Conservation (phyloP, 2,329 filamentous ascomycete genomes). For the Alternaria sp. region DNA sequence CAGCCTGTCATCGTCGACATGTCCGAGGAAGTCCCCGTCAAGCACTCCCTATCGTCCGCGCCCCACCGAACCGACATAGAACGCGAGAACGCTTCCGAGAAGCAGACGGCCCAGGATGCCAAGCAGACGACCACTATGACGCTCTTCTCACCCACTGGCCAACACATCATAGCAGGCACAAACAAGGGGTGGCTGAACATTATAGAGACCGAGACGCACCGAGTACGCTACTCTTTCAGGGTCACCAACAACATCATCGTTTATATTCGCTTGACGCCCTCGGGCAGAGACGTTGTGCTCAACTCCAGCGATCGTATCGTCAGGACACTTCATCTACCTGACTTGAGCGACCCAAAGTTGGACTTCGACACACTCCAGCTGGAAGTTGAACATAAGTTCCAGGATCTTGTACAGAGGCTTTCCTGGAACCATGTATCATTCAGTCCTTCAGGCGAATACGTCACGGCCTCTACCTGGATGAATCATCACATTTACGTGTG, state of each 20-base stretch:
- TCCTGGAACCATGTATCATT: constrained; percentile 99
- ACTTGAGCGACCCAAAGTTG: constrained; percentile 69
- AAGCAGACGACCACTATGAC: constrained; percentile 95
- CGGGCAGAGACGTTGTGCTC: constrained; percentile 86
- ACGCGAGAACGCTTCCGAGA: constrained; percentile 78
- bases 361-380: constrained; percentile 88
- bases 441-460: constrained; percentile 92
- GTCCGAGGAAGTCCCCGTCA: constrained; percentile 72
- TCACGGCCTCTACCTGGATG: constrained; percentile 95
- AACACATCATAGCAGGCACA: constrained; percentile 90
- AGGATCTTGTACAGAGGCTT: constrained; percentile 93
- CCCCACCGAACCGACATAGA: constrained; percentile 78
- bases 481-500: constrained; percentile 99
- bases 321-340: constrained; percentile 88
- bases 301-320: constrained; percentile 97
- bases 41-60: constrained; percentile 80
- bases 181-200: constrained; percentile 97
- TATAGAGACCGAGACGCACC: constrained; percentile 81
- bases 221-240: constrained; percentile 89
- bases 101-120: constrained; percentile 88
- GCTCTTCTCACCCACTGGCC: constrained; percentile 84
- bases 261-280: constrained; percentile 82
- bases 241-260: constrained; percentile 89
- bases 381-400: constrained; percentile 96
- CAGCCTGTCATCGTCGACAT: constrained; percentile 89